Percentiles rank a stretch among this genome's conserved stretches.
Evolutionary conservation across 176 grass and related monocot species (phyloP).

Genomic region (Cenchrus americanus): DNA sequence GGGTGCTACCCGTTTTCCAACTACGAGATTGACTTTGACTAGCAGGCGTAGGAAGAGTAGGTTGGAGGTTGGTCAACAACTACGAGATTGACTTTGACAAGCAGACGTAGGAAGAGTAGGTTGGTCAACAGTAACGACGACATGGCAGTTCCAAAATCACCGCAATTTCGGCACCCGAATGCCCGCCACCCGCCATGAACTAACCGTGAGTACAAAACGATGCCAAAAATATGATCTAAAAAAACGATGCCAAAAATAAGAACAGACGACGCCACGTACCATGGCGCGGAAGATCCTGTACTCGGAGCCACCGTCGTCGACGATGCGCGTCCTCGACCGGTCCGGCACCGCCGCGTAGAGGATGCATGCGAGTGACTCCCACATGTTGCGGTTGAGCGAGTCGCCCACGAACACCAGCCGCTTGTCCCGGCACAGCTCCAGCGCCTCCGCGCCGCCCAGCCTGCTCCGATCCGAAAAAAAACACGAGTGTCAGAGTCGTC

Average conservation of each 20-base stretch:
- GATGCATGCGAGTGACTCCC: slow-evolving; percentile 74
- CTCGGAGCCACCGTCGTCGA: slow-evolving; percentile 28
- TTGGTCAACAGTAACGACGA: not conserved
- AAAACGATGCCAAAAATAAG: not conserved
- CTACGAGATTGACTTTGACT: not conserved
- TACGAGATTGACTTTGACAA: not conserved
- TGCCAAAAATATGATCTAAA: not conserved
- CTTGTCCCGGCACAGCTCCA: slow-evolving; percentile 60
- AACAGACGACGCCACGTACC: slow-evolving; percentile 22
- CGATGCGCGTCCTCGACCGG: slow-evolving; percentile 41
- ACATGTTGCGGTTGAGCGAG: slow-evolving; percentile 82
- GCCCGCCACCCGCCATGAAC: not conserved
- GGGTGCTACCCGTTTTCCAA: no score
- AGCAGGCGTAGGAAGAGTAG: not conserved
- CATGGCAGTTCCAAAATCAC: not conserved
- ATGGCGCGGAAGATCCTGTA: slow-evolving; percentile 55
- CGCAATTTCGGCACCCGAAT: not conserved
- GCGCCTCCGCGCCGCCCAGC: slow-evolving; percentile 30
- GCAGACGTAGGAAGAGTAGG: not conserved
- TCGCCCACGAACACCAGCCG: slow-evolving; percentile 63
- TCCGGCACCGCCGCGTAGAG: slow-evolving; percentile 62
- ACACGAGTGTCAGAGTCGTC: not conserved
- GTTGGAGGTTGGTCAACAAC: not conserved
- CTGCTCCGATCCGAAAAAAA: not conserved
- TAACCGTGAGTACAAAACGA: not conserved